phyloP scores from a whole-genome alignment of 805 yeast genomes.

The Ogataea ganodermae region DNA sequence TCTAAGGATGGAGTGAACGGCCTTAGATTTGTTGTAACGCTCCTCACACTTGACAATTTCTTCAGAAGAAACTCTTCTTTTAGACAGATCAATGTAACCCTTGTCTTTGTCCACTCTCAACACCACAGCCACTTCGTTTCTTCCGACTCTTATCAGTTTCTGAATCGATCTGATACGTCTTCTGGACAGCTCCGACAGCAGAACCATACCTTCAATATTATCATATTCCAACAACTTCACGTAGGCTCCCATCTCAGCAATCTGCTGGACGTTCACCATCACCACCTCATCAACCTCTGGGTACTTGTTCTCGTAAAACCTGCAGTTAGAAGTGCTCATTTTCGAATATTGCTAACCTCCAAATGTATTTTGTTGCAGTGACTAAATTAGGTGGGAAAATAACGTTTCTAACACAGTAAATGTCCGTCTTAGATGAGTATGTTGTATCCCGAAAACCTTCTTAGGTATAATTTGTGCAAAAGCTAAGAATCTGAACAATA shows the following conservation, averaged over 20 bases:
- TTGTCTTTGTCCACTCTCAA: slow-evolving; percentile 97
- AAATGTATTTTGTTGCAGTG: not conserved
- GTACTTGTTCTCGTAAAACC: slow-evolving; percentile 96
- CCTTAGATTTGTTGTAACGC: slow-evolving; percentile 93
- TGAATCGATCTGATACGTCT: slow-evolving; percentile 98
- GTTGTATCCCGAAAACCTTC: not conserved
- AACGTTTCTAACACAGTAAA: not conserved
- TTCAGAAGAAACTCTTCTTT: slow-evolving; percentile 97
- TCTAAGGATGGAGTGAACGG: slow-evolving; percentile 96
- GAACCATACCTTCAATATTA: slow-evolving; percentile 98
- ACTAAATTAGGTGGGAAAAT: not conserved
- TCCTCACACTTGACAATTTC: slow-evolving; percentile 97
- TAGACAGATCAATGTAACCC: slow-evolving; percentile 96
- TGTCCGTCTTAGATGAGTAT: not conserved
- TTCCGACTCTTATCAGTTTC: slow-evolving; percentile 95
- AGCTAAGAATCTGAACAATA: not conserved
- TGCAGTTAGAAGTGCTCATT: slow-evolving; percentile 88
- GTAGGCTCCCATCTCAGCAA: slow-evolving; percentile 99
- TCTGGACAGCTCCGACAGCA: slow-evolving; percentile 93
- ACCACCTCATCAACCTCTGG: slow-evolving; percentile 99
- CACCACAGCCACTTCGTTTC: slow-evolving; percentile 97
- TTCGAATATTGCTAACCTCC: not conserved
- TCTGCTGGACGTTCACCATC: slow-evolving; percentile 97
- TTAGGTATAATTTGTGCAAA: not conserved
- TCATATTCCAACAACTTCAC: slow-evolving; percentile 95